phyloP scores from a whole-genome alignment of 805 yeast genomes.

The Pichia occidentalis region DNA sequence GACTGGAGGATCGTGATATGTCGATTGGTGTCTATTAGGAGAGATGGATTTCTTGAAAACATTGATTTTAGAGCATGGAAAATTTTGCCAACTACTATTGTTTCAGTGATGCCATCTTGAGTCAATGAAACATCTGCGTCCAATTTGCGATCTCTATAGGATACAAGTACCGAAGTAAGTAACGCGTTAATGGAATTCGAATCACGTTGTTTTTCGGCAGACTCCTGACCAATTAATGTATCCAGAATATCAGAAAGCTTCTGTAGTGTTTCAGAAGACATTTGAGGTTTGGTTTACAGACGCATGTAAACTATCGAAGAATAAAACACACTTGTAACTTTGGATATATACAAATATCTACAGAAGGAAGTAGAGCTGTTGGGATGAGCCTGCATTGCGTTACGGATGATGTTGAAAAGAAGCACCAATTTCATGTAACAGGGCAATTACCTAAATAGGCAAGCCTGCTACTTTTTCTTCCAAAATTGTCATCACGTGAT shows the following conservation, averaged over 20 bases:
- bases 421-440: too few relatives aligned
- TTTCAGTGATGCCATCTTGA: neutral
- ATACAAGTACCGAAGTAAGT: slow-evolving; percentile 25
- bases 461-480: too few relatives aligned
- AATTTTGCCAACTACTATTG: slow-evolving; percentile 17
- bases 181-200: slow-evolving; percentile 27
- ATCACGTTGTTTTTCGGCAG: slow-evolving; percentile 23
- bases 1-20: slow-evolving; percentile 9
- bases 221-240: slow-evolving; percentile 22
- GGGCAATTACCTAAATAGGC: too few relatives aligned
- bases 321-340: too few relatives aligned
- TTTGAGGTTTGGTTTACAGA: too few relatives aligned
- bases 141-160: slow-evolving; percentile 17
- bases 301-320: too few relatives aligned
- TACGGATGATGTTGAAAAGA: too few relatives aligned
- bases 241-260: slow-evolving; percentile 26
- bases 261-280: slow-evolving; percentile 18
- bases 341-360: too few relatives aligned
- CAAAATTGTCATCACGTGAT: too few relatives aligned
- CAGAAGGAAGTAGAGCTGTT: too few relatives aligned
- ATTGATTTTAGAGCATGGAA: slow-evolving; percentile 24
- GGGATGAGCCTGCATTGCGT: too few relatives aligned
- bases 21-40: slow-evolving; percentile 20
- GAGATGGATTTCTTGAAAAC: slow-evolving; percentile 20
- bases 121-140: slow-evolving; percentile 17